Base-by-base conservation (phyloP, 2,329 filamentous ascomycete genomes). In the Penicillium italicum region DNA sequence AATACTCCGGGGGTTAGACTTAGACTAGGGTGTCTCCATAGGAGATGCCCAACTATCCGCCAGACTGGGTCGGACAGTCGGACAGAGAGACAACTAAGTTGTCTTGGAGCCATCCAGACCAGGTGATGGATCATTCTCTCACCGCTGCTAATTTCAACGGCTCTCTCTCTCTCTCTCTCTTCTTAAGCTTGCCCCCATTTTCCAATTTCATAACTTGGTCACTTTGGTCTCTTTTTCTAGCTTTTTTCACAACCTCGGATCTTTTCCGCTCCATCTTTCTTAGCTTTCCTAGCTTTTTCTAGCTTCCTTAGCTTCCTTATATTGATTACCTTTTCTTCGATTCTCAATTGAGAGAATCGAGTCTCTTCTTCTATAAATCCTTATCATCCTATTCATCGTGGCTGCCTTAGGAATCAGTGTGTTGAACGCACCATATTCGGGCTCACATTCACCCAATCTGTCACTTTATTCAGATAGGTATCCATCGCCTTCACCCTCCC, bases 401-500 rank as follows among this genome's bases (percentile, higher is more conserved):
- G 74, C 74, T 71, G 71, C 72, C 59, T 66, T 76, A 56, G 72
- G 69, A 58, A 68, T 72, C 62, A 71, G 65, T 63, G 69, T 71
- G 60, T 69, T 69, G 58, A 67, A 66, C 58, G 58, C 69, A 52
- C 63, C 71, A 54, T 73, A 73, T 56, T 58, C 72, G 42, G 62
- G 64, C 50, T 60, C 70, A 49, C 62, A 67, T 60, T 62, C 68
- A 41, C 65, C 70, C 41, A 66, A 66, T 57, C 66, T 66, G 64
- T 68, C 70, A 58, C 55, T 57, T 55, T 69, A 66, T 62, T 60
- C 59, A 42, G 50, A 56, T 65, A 66, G 54, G 50, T 70, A 58
- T 65, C 63, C 55, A 52, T 50, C 62, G 51, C 41, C 63, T 61
- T 54, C 53, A 53, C 56, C 69, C 63, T 70, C 70, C 67, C 71